Conservation (phyloP, 352 stramenopile genomes). For the Saprolegnia parasitica region DNA sequence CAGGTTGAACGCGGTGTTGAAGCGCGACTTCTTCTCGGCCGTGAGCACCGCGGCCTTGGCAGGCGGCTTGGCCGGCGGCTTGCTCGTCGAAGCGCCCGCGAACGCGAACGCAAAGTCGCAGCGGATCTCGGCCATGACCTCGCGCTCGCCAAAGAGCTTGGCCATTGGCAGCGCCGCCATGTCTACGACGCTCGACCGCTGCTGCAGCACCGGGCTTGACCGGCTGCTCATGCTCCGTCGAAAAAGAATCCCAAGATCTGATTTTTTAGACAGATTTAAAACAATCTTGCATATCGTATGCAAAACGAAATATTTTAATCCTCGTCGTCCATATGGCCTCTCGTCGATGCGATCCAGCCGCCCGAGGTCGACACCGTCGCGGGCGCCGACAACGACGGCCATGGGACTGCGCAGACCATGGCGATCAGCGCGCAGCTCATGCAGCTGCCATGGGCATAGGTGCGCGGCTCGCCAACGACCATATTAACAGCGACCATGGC, state of each 20-base stretch:
- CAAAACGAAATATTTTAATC: too few relatives aligned
- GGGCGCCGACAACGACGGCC: too few relatives aligned
- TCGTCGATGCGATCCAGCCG: too few relatives aligned
- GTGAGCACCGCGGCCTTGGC: constrained; percentile 11
- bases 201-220: background rate
- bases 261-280: background rate
- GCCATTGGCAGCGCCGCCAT: constrained; percentile 7
- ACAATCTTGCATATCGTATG: too few relatives aligned
- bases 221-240: too few relatives aligned
- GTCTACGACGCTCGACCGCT: constrained; percentile 4
- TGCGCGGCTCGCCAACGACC: too few relatives aligned
- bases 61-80: background rate
- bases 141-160: constrained; percentile 27
- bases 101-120: constrained; percentile 28
- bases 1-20: constrained; percentile 17
- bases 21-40: constrained; percentile 20
- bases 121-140: constrained; percentile 26
- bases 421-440: too few relatives aligned
- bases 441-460: too few relatives aligned
- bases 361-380: too few relatives aligned
- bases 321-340: too few relatives aligned
- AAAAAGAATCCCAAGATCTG: background rate
- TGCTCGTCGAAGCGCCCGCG: constrained; percentile 8
- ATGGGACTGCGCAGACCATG: too few relatives aligned
- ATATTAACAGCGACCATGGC: too few relatives aligned